These are phyloP conservation scores for Eutrema salsugineum DNA, from an alignment of 441 rosid species.

Conservation along the genomic window DNA sequence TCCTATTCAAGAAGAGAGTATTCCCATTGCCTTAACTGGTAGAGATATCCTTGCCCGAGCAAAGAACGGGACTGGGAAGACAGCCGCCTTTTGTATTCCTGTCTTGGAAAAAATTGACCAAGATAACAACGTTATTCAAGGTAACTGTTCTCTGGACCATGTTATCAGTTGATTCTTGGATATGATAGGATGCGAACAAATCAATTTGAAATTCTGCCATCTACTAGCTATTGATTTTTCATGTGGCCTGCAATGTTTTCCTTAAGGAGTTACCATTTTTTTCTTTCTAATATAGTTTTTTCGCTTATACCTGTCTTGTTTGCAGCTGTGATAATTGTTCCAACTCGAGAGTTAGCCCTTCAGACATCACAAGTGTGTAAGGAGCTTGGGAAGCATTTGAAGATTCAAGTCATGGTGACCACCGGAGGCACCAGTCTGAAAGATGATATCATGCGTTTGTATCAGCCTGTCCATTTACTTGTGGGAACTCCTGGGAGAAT, in stretches of 20 bases:
- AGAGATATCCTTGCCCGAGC: conserved; percentile 99
- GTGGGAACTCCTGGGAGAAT: conserved; percentile 99
- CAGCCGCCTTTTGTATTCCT: conserved; percentile 96
- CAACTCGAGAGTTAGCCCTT: conserved; percentile 94
- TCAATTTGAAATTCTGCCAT: neutral
- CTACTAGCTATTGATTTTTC: neutral
- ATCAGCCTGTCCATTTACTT: conserved; percentile 94
- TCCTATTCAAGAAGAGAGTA: conserved; percentile 99
- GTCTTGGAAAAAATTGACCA: conserved; percentile 97
- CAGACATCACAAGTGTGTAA: conserved; percentile 99
- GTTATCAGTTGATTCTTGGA: neutral
- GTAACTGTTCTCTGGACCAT: conserved; percentile 28
- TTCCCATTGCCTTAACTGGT: conserved; percentile 97
- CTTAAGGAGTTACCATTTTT: neutral
- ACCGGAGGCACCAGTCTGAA: conserved; percentile 98
- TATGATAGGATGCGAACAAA: neutral
- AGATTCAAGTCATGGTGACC: conserved; percentile 97
- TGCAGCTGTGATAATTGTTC: conserved; percentile 94
- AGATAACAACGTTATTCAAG: conserved; percentile 94
- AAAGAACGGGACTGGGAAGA: conserved; percentile 97
- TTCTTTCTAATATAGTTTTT: neutral
- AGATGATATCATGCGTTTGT: conserved; percentile 98
- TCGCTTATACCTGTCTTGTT: neutral
- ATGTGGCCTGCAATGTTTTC: neutral
- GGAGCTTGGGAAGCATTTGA: conserved; percentile 94